Evolutionary conservation across 352 stramenopile species (phyloP).

Genomic region (Halophytophthora batemanensis): DNA sequence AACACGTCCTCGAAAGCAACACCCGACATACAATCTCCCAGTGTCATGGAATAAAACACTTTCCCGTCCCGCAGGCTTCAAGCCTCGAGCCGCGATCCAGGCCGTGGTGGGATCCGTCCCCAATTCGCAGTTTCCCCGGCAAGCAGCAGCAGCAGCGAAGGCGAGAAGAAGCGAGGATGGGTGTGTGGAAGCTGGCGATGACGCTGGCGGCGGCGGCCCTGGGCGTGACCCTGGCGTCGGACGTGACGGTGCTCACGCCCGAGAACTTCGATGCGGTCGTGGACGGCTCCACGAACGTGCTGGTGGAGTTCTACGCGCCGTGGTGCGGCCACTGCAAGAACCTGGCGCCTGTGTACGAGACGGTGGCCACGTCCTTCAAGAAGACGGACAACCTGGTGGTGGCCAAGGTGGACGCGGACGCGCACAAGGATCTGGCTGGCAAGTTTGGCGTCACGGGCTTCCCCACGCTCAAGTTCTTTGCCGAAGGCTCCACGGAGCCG

Average conservation of each 20-base stretch:
- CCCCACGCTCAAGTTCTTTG: constrained; percentile 93
- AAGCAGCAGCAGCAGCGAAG: no score
- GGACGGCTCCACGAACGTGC: constrained; percentile 80
- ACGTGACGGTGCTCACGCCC: constrained; percentile 76
- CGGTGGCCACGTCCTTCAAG: constrained; percentile 86
- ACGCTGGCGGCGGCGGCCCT: constrained; percentile 42
- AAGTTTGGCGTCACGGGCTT: constrained; percentile 91
- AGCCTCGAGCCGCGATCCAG: no score
- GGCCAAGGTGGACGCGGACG: constrained; percentile 89
- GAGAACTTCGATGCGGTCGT: constrained; percentile 83
- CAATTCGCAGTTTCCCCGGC: constrained; percentile 32
- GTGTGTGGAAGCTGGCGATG: constrained; percentile 64
- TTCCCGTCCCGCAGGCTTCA: constrained; percentile 3
- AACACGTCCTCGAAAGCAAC: not conserved
- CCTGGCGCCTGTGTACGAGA: constrained; percentile 76
- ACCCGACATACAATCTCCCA: constrained; percentile 30
- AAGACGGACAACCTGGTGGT: constrained; percentile 83
- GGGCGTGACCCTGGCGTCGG: constrained; percentile 53
- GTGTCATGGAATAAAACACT: constrained; percentile 35
- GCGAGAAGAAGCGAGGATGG: constrained; percentile 19
- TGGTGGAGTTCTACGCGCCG: constrained; percentile 90
- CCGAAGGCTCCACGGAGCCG: constrained; percentile 63
- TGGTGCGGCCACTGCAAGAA: constrained; percentile 92
- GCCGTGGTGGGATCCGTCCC: no score
- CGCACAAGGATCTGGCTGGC: constrained; percentile 71